phyloP scores from a whole-genome alignment of 208 protist genomes.

The Porcisia hertigi region DNA sequence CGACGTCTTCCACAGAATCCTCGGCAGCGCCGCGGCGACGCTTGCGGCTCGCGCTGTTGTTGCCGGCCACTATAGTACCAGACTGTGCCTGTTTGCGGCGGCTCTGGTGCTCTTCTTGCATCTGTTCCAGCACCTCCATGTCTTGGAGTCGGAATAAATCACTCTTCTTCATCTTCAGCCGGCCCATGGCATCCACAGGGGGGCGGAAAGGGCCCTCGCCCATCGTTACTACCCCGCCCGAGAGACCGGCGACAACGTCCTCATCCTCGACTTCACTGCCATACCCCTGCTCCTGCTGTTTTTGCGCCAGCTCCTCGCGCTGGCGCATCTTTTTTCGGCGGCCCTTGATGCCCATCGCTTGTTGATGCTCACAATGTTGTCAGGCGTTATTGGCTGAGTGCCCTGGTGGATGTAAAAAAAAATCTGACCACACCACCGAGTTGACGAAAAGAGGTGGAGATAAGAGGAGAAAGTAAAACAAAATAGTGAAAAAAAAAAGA shows the following conservation, averaged over 20 bases:
- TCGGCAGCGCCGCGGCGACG: conserved; percentile 14
- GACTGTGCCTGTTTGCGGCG: conserved; percentile 37
- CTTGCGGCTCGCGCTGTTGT: conserved; percentile 9
- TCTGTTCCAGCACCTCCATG: conserved; percentile 73
- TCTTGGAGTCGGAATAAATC: conserved; percentile 86
- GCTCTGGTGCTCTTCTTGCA: conserved; percentile 72
- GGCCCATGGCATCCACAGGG: conserved; percentile 47
- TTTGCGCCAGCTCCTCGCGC: conserved; percentile 38
- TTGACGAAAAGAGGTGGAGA: too few species aligned
- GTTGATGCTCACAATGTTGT: not conserved
- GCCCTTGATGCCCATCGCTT: conserved; percentile 84
- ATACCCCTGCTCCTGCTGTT: conserved; percentile 16
- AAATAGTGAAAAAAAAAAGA: too few species aligned
- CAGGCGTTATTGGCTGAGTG: not conserved
- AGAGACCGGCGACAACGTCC: conserved; percentile 2
- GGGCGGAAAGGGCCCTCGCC: conserved; percentile 51
- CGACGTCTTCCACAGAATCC: conserved; percentile 25
- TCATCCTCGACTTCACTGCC: conserved; percentile 16
- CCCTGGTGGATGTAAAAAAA: conserved; percentile 1
- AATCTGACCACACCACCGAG: not conserved
- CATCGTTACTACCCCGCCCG: conserved; percentile 27
- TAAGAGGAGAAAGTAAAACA: too few species aligned
- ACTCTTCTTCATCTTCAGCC: conserved; percentile 81
- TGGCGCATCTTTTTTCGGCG: conserved; percentile 69
- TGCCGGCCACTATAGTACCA: conserved; percentile 13